Evolutionary conservation across 352 stramenopile species (phyloP), one percentile per base, ranked within the genome.

Genomic region (Elongisporangium prolatum): DNA sequence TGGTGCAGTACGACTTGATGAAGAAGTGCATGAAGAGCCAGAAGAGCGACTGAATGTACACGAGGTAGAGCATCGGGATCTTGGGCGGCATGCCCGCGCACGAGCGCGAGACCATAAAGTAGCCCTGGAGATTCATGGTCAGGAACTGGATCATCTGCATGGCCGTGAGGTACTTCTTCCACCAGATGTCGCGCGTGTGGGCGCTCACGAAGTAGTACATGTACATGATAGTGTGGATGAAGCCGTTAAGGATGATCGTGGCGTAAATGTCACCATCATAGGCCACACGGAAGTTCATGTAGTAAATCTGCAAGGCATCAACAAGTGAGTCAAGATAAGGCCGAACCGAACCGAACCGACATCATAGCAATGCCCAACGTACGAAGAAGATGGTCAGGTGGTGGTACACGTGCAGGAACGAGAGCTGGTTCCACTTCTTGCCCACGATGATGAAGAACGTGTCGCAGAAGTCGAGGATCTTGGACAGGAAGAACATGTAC

Each of bases 211-310:
- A 98, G 89, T 99, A 99, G 77, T 99, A 99, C 44, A 93, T 98
- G 86, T 99, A 99, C 96, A 99, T 99, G 65, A 99, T 95, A 21
- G 93, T 98, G 79, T 99, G 97, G 67, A 99, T 98, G 71, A 98
- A 98, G 52, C 91, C 91, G 71, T 99, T 99, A 37, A 98, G 72
- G 28, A 98, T 81, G 64, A 99, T 96, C 34, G 95, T 98, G 24
- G 98, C 79, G 76, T 96, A 99, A 56, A 98, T 91, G 75, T 99
- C 96, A 54, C 95, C 95, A 74, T 99, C 96, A 67, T 98, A 98
- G 21, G 91, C 88, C 2, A 97, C 79, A 64, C 97, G 90, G n/a
- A 84, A 68, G 72, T 98, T 98, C 59, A 98, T 76, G 88, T 93
- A 99, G 77, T 98, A 98, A 63, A 98, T 96, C 74, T 80, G 54